Evolutionary conservation across 2,329 filamentous ascomycete species (phyloP).

Genomic region (Penicillium occitanis): DNA sequence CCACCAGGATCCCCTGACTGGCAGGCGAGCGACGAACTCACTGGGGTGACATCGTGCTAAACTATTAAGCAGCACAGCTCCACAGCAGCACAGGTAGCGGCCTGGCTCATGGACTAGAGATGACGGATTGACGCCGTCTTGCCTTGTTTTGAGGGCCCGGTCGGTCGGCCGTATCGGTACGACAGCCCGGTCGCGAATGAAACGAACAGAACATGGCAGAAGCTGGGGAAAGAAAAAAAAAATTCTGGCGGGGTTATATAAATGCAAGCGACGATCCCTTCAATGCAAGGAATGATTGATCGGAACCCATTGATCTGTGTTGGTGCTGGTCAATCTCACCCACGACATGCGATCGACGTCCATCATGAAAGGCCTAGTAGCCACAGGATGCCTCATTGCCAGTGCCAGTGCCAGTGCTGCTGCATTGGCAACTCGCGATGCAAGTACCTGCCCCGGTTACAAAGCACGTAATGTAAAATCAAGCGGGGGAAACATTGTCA

Average conservation of each 20-base stretch:
- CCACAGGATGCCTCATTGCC: slow-evolving; percentile 17
- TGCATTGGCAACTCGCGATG: slow-evolving; percentile 18
- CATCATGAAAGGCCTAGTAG: slow-evolving; percentile 15
- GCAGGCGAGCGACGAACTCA: neutral
- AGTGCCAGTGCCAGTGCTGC: slow-evolving; percentile 19
- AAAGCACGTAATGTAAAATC: slow-evolving; percentile 47
- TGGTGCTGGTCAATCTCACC: neutral
- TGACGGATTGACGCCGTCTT: neutral
- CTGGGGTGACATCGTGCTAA: slow-evolving; percentile 13
- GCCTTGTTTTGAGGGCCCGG: neutral
- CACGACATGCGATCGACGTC: slow-evolving; percentile 11
- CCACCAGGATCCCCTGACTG: neutral
- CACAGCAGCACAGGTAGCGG: neutral
- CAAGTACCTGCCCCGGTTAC: slow-evolving; percentile 39
- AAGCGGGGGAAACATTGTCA: slow-evolving; percentile 8
- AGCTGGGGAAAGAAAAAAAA: neutral
- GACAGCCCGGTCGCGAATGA: slow-evolving; percentile 1
- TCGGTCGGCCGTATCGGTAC: neutral
- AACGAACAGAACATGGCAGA: slow-evolving; percentile 3
- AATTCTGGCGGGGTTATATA: neutral
- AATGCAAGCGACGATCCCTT: neutral
- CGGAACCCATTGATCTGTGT: neutral
- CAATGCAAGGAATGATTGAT: neutral
- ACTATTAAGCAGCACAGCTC: neutral
- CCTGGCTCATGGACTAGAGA: neutral